These are phyloP conservation scores for Lactarius trivialis DNA, from an alignment of 768 basidiomycete genomes.

Conservation along the genomic window DNA sequence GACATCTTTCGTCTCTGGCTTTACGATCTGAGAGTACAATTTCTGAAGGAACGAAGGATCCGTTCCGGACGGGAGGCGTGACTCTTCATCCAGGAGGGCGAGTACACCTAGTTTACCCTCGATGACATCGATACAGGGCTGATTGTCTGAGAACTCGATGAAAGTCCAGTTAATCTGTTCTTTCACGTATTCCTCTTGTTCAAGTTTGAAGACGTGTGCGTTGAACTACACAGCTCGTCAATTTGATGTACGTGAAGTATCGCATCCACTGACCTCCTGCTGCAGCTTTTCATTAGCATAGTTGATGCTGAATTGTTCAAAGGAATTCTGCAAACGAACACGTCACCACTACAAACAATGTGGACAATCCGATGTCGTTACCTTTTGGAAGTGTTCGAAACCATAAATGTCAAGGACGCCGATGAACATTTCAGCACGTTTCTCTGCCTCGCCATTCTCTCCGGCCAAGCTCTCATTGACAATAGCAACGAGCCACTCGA, in stretches of 20 bases:
- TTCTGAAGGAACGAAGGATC: constrained; percentile 93
- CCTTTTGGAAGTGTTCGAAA: constrained; percentile 96
- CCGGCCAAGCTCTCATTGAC: constrained; percentile 96
- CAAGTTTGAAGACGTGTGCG: constrained; percentile 97
- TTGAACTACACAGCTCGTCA: constrained; percentile 63
- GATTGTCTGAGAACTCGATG: constrained; percentile 98
- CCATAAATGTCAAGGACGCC: constrained; percentile 98
- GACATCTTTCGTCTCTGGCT: constrained; percentile 77
- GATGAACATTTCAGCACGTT: constrained; percentile 95
- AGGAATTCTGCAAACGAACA: constrained; percentile 52
- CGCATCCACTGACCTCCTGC: constrained; percentile 66
- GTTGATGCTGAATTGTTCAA: constrained; percentile 99
- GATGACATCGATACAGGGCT: constrained; percentile 97
- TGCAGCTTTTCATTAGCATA: constrained; percentile 98
- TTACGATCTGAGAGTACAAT: constrained; percentile 75
- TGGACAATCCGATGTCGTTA: constrained; percentile 25
- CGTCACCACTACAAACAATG: background rate
- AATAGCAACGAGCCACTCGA: constrained; percentile 97
- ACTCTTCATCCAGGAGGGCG: constrained; percentile 94
- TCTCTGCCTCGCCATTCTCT: constrained; percentile 87
- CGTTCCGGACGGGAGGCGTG: constrained; percentile 87
- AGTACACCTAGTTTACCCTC: constrained; percentile 96
- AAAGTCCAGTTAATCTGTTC: constrained; percentile 99
- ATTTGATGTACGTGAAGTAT: background rate
- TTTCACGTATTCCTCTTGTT: constrained; percentile 98